Percentiles rank a stretch among this genome's conserved stretches.
Conservation (phyloP, 495 filamentous ascomycete species). For the Bacidia rubella region DNA sequence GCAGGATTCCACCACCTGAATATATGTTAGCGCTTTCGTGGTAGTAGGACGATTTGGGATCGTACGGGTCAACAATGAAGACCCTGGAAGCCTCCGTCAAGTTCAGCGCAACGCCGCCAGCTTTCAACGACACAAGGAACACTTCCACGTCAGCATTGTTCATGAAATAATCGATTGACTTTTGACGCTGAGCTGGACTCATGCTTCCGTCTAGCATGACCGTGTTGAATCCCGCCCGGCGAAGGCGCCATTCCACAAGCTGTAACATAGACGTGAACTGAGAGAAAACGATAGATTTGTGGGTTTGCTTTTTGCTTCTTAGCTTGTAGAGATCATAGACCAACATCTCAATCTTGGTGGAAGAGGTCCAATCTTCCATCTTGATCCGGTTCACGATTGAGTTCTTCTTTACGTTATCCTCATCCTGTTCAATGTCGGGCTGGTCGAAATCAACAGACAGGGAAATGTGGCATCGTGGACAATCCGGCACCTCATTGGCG, state of each 20-base stretch:
- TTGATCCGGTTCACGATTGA: constrained; percentile 95
- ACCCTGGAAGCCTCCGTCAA: constrained; percentile 86
- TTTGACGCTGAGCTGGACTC: constrained; percentile 83
- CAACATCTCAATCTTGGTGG: constrained; percentile 92
- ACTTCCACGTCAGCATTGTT: constrained; percentile 82
- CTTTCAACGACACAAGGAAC: constrained; percentile 88
- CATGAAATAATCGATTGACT: constrained; percentile 91
- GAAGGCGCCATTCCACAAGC: constrained; percentile 86
- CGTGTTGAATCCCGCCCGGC: constrained; percentile 87
- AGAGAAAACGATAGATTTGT: constrained; percentile 72
- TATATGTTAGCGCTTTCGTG: neutral
- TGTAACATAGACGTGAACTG: constrained; percentile 64
- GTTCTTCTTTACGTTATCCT: constrained; percentile 69
- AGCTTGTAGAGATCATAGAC: constrained; percentile 85
- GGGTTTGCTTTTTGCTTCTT: constrained; percentile 75
- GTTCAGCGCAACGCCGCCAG: constrained; percentile 89
- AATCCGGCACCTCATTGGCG: constrained; percentile 50
- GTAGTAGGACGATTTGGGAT: constrained; percentile 16
- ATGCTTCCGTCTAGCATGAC: constrained; percentile 96
- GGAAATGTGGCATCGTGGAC: constrained; percentile 81
- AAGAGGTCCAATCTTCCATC: constrained; percentile 95
- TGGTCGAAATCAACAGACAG: constrained; percentile 86
- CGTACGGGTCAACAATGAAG: constrained; percentile 89
- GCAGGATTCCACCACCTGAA: constrained; percentile 90
- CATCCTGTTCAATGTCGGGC: constrained; percentile 82